Base-by-base conservation (phyloP, 108 stramenopile species). In the Ochromonas danica region DNA sequence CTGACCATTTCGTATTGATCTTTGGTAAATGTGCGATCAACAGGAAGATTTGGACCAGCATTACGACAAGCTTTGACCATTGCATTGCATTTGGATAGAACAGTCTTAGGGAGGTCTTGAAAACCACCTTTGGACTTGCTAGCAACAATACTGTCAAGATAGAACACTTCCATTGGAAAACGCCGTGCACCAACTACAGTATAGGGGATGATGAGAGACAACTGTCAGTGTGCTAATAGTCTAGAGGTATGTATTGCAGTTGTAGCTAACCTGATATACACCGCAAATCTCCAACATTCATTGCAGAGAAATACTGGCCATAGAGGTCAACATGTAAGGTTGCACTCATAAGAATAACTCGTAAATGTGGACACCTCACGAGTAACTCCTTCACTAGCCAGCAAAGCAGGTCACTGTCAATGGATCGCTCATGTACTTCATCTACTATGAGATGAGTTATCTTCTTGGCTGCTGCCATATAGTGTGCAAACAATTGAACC, bases 261-360 rank as follows among this genome's bases (percentile, higher is more conserved):
- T n/a, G n/a, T n/a, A n/a, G n/a, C n/a, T n/a, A n/a, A n/a, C n/a
- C n/a, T n/a, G n/a, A n/a, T n/a, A n/a, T n/a, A n/a, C n/a, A n/a
- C n/a, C n/a, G n/a, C n/a, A n/a, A n/a, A n/a, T n/a, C n/a, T n/a
- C n/a, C n/a, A n/a, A n/a, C n/a, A n/a, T n/a, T n/a, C n/a, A n/a
- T 51, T 14, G 45, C 83, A 60, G 84, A 80, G 78, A 96, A 96
- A 70, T 96, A 96, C 30, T 91, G 83, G 61, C 87, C 78, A 79
- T 94, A 96, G 14, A 93, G 81, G 38, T 84, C 80, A 6, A 93
- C 89, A 0, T 91, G 92, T 42, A 97, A 57, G 2, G 96, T 97
- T 38, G 96, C 96, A 35, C 87, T 89, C 95, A 96, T 97, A 39
- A 97, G 83, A 10, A 97, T 89, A 3, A 97, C 78, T 10, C 93